phyloP scores from a whole-genome alignment of 2,329 filamentous ascomycete genomes.

The Clarireedia monteithiana region DNA sequence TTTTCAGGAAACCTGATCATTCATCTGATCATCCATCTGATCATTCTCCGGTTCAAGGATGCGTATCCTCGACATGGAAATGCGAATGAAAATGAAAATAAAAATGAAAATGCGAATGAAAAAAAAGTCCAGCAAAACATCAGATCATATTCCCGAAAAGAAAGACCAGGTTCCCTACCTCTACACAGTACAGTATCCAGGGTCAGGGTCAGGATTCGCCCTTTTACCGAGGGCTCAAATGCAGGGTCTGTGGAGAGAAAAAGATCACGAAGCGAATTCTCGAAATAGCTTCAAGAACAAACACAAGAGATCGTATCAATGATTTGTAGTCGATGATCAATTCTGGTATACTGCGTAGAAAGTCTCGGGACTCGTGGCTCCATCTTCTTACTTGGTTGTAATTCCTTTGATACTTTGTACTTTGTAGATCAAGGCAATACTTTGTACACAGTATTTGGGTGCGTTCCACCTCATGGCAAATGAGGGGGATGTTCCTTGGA shows the following conservation, averaged over 20 bases:
- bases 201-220: background rate
- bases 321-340: background rate
- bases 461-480: too few species aligned
- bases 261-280: background rate
- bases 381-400: too few species aligned
- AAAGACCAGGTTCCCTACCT: background rate
- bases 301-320: background rate
- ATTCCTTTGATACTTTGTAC: background rate
- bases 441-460: too few species aligned
- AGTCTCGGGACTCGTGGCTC: too few species aligned
- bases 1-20: too few species aligned
- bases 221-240: background rate
- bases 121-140: background rate
- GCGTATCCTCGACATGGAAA: background rate
- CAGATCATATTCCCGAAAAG: background rate
- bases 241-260: background rate
- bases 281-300: background rate
- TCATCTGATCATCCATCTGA: too few species aligned
- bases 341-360: too few species aligned
- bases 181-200: background rate
- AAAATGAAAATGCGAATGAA: too few species aligned
- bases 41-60: too few species aligned
- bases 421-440: background rate
- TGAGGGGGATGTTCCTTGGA: background rate
- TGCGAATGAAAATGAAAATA: too few species aligned